Conservation (phyloP, 75 land plant species). For the Sequoiadendron giganteum region DNA sequence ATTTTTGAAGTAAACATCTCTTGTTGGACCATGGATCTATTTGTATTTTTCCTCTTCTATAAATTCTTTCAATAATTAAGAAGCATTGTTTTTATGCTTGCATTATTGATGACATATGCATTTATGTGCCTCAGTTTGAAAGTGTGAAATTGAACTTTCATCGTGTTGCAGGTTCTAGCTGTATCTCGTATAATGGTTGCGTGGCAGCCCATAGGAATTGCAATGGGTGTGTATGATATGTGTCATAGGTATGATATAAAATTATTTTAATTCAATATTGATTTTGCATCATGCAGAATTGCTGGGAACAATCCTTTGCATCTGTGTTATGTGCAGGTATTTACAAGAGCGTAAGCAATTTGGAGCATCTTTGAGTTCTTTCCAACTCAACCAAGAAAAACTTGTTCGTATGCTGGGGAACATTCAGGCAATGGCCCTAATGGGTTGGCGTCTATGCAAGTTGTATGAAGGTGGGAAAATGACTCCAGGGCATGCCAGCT, state of each 20-base stretch:
- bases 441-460: slow-evolving; percentile 95
- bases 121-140: neutral
- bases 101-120: neutral
- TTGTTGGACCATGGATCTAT: neutral
- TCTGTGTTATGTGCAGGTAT: slow-evolving; percentile 46
- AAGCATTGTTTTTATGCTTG: neutral
- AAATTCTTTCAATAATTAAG: neutral
- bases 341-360: slow-evolving; percentile 91
- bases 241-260: slow-evolving; percentile 74
- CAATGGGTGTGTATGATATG: slow-evolving; percentile 96
- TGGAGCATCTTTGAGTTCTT: slow-evolving; percentile 88
- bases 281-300: neutral
- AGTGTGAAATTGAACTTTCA: neutral
- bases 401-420: slow-evolving; percentile 89
- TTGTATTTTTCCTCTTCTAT: neutral
- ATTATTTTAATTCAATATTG: neutral
- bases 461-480: slow-evolving; percentile 84
- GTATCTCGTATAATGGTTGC: slow-evolving; percentile 94
- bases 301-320: slow-evolving; percentile 21
- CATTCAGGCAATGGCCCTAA: slow-evolving; percentile 86
- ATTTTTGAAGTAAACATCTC: neutral
- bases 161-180: slow-evolving; percentile 66
- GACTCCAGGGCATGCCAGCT: slow-evolving; percentile 94
- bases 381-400: slow-evolving; percentile 89
- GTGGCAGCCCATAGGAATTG: slow-evolving; percentile 96